Percentiles rank a stretch among this genome's conserved stretches.
Conservation (phyloP, 2,329 filamentous ascomycete genomes). For the Aureobasidium sp. region DNA sequence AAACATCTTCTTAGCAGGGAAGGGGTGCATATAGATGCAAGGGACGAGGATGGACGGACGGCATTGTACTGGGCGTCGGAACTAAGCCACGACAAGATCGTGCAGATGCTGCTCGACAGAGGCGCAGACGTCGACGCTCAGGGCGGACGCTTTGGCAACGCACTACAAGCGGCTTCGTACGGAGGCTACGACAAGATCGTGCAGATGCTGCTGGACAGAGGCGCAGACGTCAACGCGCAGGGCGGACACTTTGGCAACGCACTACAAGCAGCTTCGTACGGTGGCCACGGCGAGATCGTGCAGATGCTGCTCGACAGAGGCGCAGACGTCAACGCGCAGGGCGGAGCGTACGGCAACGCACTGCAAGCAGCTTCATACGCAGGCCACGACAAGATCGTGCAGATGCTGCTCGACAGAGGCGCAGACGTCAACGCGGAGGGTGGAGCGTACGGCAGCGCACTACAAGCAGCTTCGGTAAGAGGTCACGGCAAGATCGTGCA, state of each 20-base stretch:
- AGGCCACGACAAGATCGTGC: neutral
- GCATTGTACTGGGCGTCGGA: neutral
- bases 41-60: neutral
- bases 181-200: neutral
- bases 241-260: neutral
- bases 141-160: neutral
- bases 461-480: neutral
- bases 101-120: neutral
- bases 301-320: neutral
- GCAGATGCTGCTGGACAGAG: neutral
- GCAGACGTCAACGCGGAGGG: neutral
- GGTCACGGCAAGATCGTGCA: neutral
- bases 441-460: neutral
- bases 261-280: neutral
- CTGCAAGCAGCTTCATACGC: neutral
- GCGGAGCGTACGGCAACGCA: neutral
- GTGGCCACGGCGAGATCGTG: neutral
- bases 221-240: neutral
- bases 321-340: neutral
- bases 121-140: neutral
- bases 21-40: neutral
- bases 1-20: neutral
- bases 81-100: neutral
- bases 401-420: neutral
- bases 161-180: neutral